Evolutionary conservation across 2,329 filamentous ascomycete species (phyloP), one percentile per base, ranked within the genome.

Genomic region (Hymenoscyphus fructigenus): DNA sequence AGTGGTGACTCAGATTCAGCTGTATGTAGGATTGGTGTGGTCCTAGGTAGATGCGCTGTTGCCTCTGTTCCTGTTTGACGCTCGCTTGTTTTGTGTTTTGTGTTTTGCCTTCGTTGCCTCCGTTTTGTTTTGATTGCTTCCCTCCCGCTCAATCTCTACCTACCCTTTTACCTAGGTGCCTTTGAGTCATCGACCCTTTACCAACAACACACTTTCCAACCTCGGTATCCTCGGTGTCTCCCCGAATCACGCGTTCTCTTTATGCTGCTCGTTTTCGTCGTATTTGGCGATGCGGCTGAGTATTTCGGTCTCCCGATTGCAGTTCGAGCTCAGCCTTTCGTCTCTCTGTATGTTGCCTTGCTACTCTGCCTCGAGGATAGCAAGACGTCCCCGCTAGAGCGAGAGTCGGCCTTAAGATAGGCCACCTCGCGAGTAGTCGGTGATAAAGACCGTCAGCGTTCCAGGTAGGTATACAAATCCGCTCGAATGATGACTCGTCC

Each of bases 401-500:
- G 36, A 10, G 36, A 58, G 60, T 58, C 34, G 10, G 55, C 60
- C 55, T 62, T 58, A 47, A 29, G 28, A 50, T 7, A 47, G 20
- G 55, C 17, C 29, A 38, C 53, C n/a, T 15, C 14, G 34, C 23
- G 41, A 47, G 15, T 10, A 29, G 26, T 44, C 60, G 38, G 60
- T 38, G 38, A 7, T 20, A 23, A 34, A 57, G 55, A 23, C 36
- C 15, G 53, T 57, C 60, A 62, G 60, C 60, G 29, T 61, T n/a
- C n/a, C 20, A 38, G 34, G 60, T 20, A 28, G 44, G 60, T 28
- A 28, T 23, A 36, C 36, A 28, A 29, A 44, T 38, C 60, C 57
- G 60, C 62, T 63, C 60, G 66, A 68, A 65, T 66, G 34, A 41
- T 53, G 57, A 12, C 56, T 55, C 53, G 59, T 63, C 50, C 17